Conservation (phyloP, 495 filamentous ascomycete species). For the Copromyces sp. region DNA sequence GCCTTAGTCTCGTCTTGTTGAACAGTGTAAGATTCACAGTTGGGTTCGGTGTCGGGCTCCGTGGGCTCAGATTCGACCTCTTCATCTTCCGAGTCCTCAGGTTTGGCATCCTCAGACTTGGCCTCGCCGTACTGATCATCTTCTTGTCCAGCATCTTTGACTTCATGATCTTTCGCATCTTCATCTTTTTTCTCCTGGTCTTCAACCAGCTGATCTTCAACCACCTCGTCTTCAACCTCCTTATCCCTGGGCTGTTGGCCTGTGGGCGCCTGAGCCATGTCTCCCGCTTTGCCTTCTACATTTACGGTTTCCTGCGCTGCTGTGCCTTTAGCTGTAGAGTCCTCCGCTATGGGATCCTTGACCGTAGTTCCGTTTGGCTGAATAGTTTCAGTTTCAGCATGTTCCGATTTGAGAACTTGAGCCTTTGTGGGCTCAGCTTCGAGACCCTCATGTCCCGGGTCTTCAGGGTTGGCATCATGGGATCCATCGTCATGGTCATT, state of each 20-base stretch:
- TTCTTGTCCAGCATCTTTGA: background rate
- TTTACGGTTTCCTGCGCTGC: background rate
- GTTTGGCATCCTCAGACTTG: background rate
- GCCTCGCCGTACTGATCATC: background rate
- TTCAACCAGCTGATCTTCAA: background rate
- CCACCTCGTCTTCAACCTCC: too few relatives aligned
- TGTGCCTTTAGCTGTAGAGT: too few relatives aligned
- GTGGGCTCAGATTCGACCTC: background rate
- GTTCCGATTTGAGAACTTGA: background rate
- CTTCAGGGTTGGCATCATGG: background rate
- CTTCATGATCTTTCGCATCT: background rate
- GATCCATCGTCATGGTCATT: background rate
- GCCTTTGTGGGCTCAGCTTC: background rate
- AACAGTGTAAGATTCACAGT: background rate
- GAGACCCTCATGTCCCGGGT: background rate
- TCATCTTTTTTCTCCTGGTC: background rate
- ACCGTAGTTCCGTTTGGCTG: background rate
- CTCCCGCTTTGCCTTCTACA: background rate
- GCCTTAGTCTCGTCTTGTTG: background rate
- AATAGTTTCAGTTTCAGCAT: background rate
- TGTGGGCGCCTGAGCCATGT: background rate
- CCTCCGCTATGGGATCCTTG: background rate
- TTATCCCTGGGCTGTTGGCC: background rate
- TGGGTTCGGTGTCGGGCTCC: background rate
- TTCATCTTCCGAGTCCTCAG: background rate